A percentile compares a stretch with the other conserved stretches of the same genome.
Conservation (phyloP, 345 rosid genomes). For the Punica granatum region DNA sequence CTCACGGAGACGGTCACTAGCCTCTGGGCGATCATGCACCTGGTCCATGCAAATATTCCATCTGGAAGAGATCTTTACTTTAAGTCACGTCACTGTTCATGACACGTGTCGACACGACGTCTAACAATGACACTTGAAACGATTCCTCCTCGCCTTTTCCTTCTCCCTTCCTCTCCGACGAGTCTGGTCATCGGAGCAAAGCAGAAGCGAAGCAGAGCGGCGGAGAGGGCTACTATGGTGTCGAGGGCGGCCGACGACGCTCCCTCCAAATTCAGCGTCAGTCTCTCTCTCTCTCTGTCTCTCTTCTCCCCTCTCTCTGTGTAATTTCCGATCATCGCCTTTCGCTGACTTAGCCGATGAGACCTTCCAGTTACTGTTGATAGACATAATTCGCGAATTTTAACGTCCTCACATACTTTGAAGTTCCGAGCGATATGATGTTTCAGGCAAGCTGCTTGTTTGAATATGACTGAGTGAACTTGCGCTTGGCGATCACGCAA, state of each 20-base stretch:
- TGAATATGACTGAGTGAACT: neutral
- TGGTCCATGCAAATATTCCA: neutral
- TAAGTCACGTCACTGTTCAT: neutral
- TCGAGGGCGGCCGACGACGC: constrained; percentile 35
- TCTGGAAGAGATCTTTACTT: neutral
- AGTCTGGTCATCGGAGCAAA: neutral
- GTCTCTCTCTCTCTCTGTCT: constrained; percentile 8
- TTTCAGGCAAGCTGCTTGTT: neutral
- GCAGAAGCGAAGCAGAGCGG: neutral
- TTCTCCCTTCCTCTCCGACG: neutral
- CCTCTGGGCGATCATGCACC: neutral
- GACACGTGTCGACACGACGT: neutral
- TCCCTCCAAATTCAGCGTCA: constrained; percentile 34
- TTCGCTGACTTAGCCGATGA: too few species aligned
- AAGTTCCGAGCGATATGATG: neutral
- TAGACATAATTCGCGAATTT: neutral
- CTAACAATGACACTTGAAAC: neutral
- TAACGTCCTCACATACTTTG: neutral
- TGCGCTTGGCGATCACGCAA: neutral
- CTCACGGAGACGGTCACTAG: neutral
- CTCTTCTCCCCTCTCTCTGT: neutral
- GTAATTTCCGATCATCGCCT: neutral
- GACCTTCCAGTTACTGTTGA: neutral
- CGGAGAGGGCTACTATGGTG: constrained; percentile 21
- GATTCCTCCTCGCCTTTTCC: neutral